phyloP scores from a whole-genome alignment of 257 asterid genomes.

The Pogostemon cablin region DNA sequence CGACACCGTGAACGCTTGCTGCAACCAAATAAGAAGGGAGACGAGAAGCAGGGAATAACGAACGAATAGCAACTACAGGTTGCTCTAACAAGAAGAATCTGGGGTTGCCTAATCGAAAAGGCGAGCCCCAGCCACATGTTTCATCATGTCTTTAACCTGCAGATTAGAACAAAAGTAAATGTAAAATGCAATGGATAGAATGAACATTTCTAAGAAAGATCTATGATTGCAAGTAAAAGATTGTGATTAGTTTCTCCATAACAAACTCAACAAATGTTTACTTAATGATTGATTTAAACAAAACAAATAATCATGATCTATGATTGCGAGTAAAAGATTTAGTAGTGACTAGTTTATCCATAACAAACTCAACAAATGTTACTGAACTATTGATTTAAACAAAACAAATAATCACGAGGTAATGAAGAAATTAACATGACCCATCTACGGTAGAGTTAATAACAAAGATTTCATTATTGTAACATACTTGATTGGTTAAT shows the following conservation, averaged over 20 bases:
- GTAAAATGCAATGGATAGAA: background rate
- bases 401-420: background rate
- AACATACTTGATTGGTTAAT: no score
- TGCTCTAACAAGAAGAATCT: slow-evolving; percentile 15
- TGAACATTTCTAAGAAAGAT: background rate
- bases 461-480: background rate
- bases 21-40: background rate
- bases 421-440: no score
- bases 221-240: background rate
- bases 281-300: no score
- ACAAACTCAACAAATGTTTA: background rate
- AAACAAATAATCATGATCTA: background rate
- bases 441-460: background rate
- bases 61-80: slow-evolving; percentile 33
- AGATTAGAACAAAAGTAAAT: background rate
- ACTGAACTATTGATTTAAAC: background rate
- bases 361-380: background rate
- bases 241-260: background rate
- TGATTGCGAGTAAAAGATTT: background rate
- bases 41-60: background rate
- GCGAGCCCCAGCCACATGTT: slow-evolving; percentile 52
- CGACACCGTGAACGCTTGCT: no score
- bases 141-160: slow-evolving; percentile 82
- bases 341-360: background rate
- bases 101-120: slow-evolving; percentile 46